phyloP scores from a whole-genome alignment of 2,329 filamentous ascomycete genomes.

The Sclerotinia borealis region DNA sequence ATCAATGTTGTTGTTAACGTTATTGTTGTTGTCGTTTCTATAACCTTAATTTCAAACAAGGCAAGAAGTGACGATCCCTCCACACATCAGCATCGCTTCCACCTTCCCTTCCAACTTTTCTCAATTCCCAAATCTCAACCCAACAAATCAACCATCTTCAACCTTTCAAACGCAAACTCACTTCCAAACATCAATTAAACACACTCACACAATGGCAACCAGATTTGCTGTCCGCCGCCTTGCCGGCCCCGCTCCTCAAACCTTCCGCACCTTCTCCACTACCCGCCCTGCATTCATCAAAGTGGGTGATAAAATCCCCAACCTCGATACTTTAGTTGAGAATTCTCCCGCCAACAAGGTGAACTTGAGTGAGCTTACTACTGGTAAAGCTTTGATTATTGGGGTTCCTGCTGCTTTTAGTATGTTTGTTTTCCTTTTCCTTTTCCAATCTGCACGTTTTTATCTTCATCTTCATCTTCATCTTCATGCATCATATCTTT shows the following conservation, averaged over 20 bases:
- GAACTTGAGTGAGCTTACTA: slow-evolving; percentile 70
- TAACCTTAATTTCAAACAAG: not conserved
- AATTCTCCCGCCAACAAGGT: slow-evolving; percentile 88
- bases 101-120: slow-evolving; percentile 2
- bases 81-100: not conserved
- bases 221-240: slow-evolving; percentile 21
- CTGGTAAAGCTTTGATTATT: slow-evolving; percentile 73
- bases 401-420: slow-evolving; percentile 78
- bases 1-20: too few species aligned
- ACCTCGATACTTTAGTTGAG: slow-evolving; percentile 72
- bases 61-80: slow-evolving; percentile 5
- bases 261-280: slow-evolving; percentile 51
- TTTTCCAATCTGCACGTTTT: too few species aligned
- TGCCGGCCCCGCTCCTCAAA: slow-evolving; percentile 14
- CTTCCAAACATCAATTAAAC: not conserved
- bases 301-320: slow-evolving; percentile 72
- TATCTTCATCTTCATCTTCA: not conserved
- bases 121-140: too few species aligned
- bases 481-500: not conserved
- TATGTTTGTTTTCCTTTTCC: slow-evolving; percentile 31
- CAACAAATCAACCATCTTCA: not conserved
- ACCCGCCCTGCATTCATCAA: slow-evolving; percentile 60
- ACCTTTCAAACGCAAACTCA: not conserved
- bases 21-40: too few species aligned
- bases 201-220: slow-evolving; percentile 23